A percentile compares a stretch with the other conserved stretches of the same genome.
Conservation (phyloP, 176 grass and related monocot species). For the Oryza nivara region DNA sequence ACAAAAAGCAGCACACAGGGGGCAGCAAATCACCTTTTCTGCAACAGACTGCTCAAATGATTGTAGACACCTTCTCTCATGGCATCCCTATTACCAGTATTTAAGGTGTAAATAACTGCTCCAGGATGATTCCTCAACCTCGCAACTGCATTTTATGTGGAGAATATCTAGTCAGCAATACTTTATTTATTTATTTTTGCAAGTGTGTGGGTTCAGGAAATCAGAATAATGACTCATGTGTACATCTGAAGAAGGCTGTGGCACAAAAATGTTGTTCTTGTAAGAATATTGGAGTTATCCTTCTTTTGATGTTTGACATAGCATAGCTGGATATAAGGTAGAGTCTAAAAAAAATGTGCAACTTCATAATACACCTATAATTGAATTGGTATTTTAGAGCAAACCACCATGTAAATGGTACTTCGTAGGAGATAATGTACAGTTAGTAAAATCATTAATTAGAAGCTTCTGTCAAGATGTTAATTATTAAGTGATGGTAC, state of each 20-base stretch:
- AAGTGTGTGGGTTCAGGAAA: neutral
- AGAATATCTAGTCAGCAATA: constrained; percentile 6
- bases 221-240: neutral
- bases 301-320: constrained; percentile 4
- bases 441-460: neutral
- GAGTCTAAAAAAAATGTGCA: neutral
- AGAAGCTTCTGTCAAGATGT: neutral
- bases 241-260: neutral
- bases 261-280: neutral
- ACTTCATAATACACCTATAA: neutral
- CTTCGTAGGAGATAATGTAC: neutral
- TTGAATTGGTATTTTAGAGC: neutral
- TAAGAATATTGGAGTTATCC: neutral
- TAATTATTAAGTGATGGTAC: constrained; percentile 40
- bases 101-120: constrained; percentile 70
- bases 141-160: constrained; percentile 58
- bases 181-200: neutral
- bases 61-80: constrained; percentile 66
- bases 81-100: constrained; percentile 64
- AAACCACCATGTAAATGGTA: neutral
- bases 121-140: constrained; percentile 97
- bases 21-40: constrained; percentile 48
- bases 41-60: constrained; percentile 63
- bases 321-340: neutral
- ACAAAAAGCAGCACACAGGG: constrained; percentile 4